A percentile compares a stretch with the other conserved stretches of the same genome.
Conservation (phyloP, 805 yeast genomes). For the Metschnikowia picachoensis region DNA sequence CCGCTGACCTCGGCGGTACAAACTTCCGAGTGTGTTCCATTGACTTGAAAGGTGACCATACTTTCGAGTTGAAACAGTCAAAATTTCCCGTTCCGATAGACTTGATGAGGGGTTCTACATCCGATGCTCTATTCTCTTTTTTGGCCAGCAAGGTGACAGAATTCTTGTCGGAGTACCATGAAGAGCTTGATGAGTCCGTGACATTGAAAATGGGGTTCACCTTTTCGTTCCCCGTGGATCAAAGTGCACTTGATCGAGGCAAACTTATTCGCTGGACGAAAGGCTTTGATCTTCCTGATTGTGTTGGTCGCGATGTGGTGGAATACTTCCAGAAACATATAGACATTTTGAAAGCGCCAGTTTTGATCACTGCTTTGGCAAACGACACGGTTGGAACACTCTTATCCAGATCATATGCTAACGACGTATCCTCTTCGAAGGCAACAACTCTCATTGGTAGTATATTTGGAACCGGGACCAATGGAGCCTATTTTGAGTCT, state of each 20-base stretch:
- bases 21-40: slow-evolving; percentile 94
- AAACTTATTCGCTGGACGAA: slow-evolving; percentile 92
- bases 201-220: slow-evolving; percentile 83
- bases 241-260: slow-evolving; percentile 76
- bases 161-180: slow-evolving; percentile 68
- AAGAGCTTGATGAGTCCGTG: slow-evolving; percentile 30
- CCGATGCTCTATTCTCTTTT: slow-evolving; percentile 66
- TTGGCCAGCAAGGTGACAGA: slow-evolving; percentile 66
- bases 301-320: slow-evolving; percentile 82
- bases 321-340: slow-evolving; percentile 65
- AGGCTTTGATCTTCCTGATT: slow-evolving; percentile 84
- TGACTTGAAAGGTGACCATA: slow-evolving; percentile 66
- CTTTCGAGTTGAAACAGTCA: slow-evolving; percentile 71
- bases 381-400: slow-evolving; percentile 96
- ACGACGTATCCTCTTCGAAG: slow-evolving; percentile 55
- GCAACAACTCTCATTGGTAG: slow-evolving; percentile 83
- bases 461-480: slow-evolving; percentile 96
- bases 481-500: slow-evolving; percentile 88
- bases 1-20: slow-evolving; percentile 96
- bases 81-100: slow-evolving; percentile 79
- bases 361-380: slow-evolving; percentile 79
- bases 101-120: slow-evolving; percentile 59
- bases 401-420: slow-evolving; percentile 79
- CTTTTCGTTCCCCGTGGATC: slow-evolving; percentile 89
- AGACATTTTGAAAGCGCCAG: slow-evolving; percentile 56